Conservation (phyloP, 2,329 filamentous ascomycete genomes). For the Arthrobotrys pseudoclavata region DNA sequence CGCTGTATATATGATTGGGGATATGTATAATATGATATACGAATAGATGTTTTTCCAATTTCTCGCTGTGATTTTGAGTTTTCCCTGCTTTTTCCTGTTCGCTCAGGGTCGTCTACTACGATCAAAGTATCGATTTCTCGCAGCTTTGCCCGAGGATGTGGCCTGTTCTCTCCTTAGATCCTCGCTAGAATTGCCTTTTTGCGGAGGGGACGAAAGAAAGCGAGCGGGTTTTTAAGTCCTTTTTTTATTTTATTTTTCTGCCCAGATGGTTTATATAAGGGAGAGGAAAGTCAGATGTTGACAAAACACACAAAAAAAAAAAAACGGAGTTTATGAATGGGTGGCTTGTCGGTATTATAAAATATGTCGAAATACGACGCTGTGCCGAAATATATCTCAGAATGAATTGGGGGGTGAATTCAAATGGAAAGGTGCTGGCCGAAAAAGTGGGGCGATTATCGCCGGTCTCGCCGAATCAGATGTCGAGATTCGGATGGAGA, state of each 20-base stretch:
- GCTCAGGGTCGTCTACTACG: conserved; percentile 48
- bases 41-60: conserved; percentile 26
- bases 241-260: conserved; percentile 6
- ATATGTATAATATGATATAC: conserved; percentile 16
- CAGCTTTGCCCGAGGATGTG: conserved; percentile 58
- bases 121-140: conserved; percentile 47
- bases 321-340: conserved; percentile 33
- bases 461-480: conserved; percentile 59
- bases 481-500: conserved; percentile 40
- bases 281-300: conserved; percentile 6
- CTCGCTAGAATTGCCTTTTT: conserved; percentile 60
- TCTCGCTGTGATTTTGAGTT: conserved; percentile 13
- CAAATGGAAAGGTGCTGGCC: too few relatives aligned
- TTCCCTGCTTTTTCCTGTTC: conserved; percentile 30
- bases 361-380: conserved; percentile 27
- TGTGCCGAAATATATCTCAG: conserved; percentile 52
- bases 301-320: conserved; percentile 12
- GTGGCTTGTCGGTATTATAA: conserved; percentile 43
- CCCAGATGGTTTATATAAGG: conserved; percentile 7
- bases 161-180: conserved; percentile 48
- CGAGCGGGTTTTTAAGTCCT: conserved; percentile 28
- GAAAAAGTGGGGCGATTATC: conserved; percentile 59
- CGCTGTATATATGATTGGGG: conserved; percentile 30
- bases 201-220: conserved; percentile 37
- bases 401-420: conserved; percentile 16